A percentile compares a stretch with the other conserved stretches of the same genome.
These are phyloP conservation scores for Paramecium sonneborni DNA, from an alignment of 73 alveolate genomes.

Conservation along the genomic window DNA sequence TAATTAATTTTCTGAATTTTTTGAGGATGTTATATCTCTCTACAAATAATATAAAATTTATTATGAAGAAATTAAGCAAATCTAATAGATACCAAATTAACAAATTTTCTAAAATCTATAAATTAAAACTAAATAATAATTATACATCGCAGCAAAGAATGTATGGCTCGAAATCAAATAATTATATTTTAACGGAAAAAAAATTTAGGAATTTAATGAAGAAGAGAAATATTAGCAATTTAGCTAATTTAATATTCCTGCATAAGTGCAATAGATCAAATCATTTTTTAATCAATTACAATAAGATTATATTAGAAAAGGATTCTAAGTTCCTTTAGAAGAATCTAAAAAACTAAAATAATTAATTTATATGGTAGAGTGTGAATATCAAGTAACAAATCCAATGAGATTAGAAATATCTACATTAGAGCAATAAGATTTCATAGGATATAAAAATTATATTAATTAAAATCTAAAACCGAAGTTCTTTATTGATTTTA, in stretches of 20 bases:
- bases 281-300: neutral
- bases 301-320: neutral
- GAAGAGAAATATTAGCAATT: neutral
- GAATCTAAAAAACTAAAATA: neutral
- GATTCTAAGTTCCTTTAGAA: neutral
- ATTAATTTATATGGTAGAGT: neutral
- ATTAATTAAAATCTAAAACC: neutral
- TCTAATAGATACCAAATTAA: neutral
- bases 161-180: neutral
- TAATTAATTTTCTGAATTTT: neutral
- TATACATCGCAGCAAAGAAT: neutral
- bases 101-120: neutral
- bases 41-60: neutral
- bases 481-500: neutral
- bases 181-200: neutral
- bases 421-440: neutral
- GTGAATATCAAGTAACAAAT: neutral
- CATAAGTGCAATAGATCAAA: neutral
- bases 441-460: neutral
- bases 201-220: neutral
- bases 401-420: neutral
- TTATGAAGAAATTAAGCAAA: neutral
- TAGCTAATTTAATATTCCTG: neutral
- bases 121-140: neutral
- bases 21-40: neutral